Evolutionary conservation across 805 yeast species (phyloP).

Genomic region (Ogataea glucozyma): DNA sequence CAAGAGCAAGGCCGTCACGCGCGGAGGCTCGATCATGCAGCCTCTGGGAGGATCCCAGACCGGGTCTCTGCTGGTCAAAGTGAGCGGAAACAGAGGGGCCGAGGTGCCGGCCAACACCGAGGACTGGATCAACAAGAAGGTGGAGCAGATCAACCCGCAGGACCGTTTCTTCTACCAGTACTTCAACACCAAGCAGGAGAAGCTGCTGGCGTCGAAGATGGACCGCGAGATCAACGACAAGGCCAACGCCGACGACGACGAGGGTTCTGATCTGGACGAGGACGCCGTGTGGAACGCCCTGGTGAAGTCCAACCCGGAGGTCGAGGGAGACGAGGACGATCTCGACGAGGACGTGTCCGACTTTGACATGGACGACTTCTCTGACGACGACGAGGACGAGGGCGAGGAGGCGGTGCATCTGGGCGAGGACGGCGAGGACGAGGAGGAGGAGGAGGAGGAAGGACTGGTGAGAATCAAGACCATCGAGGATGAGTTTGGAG

Average conservation of each 20-base stretch:
- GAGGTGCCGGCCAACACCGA: constrained; percentile 80
- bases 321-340: constrained; percentile 47
- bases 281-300: constrained; percentile 62
- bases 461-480: constrained; percentile 31
- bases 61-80: constrained; percentile 64
- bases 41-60: constrained; percentile 88
- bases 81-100: constrained; percentile 43
- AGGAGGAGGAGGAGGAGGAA: constrained; percentile 37
- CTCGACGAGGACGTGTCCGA: constrained; percentile 39
- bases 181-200: constrained; percentile 63
- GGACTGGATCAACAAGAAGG: constrained; percentile 73
- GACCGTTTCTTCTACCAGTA: constrained; percentile 87
- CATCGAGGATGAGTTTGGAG: constrained; percentile 33
- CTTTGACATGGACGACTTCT: constrained; percentile 41
- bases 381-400: constrained; percentile 35
- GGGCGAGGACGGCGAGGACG: constrained; percentile 36
- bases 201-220: constrained; percentile 35
- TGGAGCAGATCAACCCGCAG: constrained; percentile 74
- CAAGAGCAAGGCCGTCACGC: constrained; percentile 67
- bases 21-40: constrained; percentile 96
- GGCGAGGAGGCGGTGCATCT: constrained; percentile 33
- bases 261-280: constrained; percentile 49
- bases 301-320: constrained; percentile 58
- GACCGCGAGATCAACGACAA: constrained; percentile 47
- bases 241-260: constrained; percentile 45